Evolutionary conservation across 495 filamentous ascomycete genomes (phyloP).

Genomic region (Bacidia rubella): DNA sequence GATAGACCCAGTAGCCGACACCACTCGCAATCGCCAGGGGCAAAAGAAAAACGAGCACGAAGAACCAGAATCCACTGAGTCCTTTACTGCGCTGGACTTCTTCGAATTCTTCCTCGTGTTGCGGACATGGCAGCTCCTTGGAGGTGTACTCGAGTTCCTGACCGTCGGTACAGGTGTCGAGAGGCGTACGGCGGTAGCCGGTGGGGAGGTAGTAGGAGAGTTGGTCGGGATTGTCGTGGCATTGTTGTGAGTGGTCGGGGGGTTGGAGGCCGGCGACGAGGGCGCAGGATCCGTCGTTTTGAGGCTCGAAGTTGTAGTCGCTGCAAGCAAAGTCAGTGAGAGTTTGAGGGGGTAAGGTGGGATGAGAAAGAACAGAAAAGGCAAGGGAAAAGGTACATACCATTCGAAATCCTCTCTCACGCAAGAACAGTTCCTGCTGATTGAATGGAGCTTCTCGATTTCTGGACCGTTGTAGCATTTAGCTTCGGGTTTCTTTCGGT

Average conservation of each 20-base stretch:
- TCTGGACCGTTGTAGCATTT: conserved; percentile 67
- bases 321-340: conserved; percentile 31
- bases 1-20: conserved; percentile 76
- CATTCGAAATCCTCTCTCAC: conserved; percentile 84
- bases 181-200: conserved; percentile 80
- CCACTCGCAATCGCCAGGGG: conserved; percentile 54
- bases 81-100: conserved; percentile 42
- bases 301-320: conserved; percentile 85
- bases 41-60: conserved; percentile 61
- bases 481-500: conserved; percentile 63
- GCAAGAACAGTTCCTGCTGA: conserved; percentile 66
- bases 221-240: conserved; percentile 48
- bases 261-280: conserved; percentile 57
- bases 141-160: conserved; percentile 51
- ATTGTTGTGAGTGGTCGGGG: conserved; percentile 51
- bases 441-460: conserved; percentile 52
- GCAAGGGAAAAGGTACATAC: conserved; percentile 33
- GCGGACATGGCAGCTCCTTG: conserved; percentile 48
- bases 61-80: conserved; percentile 59
- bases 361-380: not conserved
- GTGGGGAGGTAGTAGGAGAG: conserved; percentile 69
- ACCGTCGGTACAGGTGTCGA: conserved; percentile 73
- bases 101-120: conserved; percentile 63
- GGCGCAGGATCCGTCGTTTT: conserved; percentile 57
- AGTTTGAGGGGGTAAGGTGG: not conserved